A percentile compares a stretch with the other conserved stretches of the same genome.
These are phyloP conservation scores for Magnaporthiopsis incrustans DNA, from an alignment of 2,329 filamentous ascomycete genomes.

Conservation along the genomic window DNA sequence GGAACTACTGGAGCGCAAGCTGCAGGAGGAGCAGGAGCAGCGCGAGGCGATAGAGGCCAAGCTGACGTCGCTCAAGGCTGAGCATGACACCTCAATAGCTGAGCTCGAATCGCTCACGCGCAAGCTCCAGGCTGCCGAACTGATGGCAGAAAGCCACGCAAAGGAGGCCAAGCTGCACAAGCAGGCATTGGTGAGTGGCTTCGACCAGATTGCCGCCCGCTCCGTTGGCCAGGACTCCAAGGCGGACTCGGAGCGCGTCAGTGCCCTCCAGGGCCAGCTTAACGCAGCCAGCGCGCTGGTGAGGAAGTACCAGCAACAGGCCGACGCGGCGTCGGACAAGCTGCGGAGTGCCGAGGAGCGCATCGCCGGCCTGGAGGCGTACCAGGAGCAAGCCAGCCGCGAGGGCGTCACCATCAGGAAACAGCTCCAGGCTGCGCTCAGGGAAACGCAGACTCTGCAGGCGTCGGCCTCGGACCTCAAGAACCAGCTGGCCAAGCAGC, in stretches of 20 bases:
- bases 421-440: conserved; percentile 77
- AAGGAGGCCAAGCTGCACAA: conserved; percentile 82
- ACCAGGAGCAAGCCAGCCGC: conserved; percentile 93
- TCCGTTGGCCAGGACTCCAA: conserved; percentile 37
- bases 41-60: conserved; percentile 71
- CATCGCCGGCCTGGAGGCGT: conserved; percentile 91
- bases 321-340: conserved; percentile 79
- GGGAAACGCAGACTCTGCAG: conserved; percentile 75
- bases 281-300: conserved; percentile 70
- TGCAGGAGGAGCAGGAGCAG: conserved; percentile 73
- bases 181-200: conserved; percentile 70
- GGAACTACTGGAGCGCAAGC: conserved; percentile 65
- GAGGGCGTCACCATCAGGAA: conserved; percentile 85
- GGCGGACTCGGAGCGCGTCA: conserved; percentile 56
- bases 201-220: conserved; percentile 62
- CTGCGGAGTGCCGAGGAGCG: conserved; percentile 89
- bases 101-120: conserved; percentile 71
- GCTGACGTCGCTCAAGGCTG: conserved; percentile 65
- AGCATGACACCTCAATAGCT: conserved; percentile 71
- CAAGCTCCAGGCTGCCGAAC: conserved; percentile 76
- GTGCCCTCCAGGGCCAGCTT: conserved; percentile 71
- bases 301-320: conserved; percentile 81
- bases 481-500: conserved; percentile 73
- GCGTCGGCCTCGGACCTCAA: conserved; percentile 75
- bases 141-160: conserved; percentile 78